These are phyloP conservation scores for Paecilomyces niveus DNA, from an alignment of 2,329 filamentous ascomycete species.

Conservation along the genomic window DNA sequence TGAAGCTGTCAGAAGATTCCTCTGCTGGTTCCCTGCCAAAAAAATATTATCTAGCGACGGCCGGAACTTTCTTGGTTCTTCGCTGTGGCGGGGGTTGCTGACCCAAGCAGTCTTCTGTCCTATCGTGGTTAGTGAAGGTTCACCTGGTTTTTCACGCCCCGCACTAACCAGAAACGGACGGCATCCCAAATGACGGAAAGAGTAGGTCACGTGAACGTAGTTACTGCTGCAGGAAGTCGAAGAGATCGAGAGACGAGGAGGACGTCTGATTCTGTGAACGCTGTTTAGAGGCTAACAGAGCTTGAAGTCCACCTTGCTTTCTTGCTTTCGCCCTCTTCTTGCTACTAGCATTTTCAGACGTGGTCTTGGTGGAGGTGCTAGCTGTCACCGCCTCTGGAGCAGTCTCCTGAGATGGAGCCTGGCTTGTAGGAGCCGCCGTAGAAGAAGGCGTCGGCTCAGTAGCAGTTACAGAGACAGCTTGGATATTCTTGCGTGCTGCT, in stretches of 20 bases:
- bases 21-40: constrained; percentile 1
- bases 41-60: constrained; percentile 5
- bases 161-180: constrained; percentile 24
- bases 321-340: constrained; percentile 50
- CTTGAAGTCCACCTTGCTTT: constrained; percentile 48
- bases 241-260: constrained; percentile 40
- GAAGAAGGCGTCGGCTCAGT: constrained; percentile 4
- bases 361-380: constrained; percentile 6
- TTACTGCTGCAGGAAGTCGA: constrained; percentile 46
- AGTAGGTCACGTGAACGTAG: constrained; percentile 33
- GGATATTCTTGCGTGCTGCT: constrained; percentile 7
- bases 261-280: constrained; percentile 17
- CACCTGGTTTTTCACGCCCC: constrained; percentile 14
- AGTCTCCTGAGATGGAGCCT: constrained; percentile 6
- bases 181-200: constrained; percentile 48
- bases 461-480: constrained; percentile 2
- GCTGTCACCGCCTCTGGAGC: constrained; percentile 4
- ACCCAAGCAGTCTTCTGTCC: neutral
- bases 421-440: constrained; percentile 4
- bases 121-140: neutral
- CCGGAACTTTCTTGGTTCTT: constrained; percentile 9
- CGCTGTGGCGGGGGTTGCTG: constrained; percentile 4
- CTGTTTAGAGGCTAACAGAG: constrained; percentile 42
- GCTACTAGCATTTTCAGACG: constrained; percentile 39
- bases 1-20: neutral